Evolutionary conservation across 345 rosid species (phyloP), one percentile per base, ranked within the genome.

Genomic region (Salix suchowensis): DNA sequence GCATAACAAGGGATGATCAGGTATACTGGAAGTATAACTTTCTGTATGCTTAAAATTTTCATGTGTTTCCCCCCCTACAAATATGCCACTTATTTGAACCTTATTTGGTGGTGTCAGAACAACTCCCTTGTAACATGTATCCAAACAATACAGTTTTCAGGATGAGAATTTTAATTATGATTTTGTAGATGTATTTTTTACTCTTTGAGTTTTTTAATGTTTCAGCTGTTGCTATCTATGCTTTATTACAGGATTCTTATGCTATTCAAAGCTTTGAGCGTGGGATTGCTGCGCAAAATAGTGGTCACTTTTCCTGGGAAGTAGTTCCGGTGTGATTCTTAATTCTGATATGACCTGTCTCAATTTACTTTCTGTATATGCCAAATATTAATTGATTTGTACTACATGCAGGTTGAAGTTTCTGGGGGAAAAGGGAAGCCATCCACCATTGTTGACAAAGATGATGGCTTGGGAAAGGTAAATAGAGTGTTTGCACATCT

Each of bases 391-490:
- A 40, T 76, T 32, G n/a, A 9, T 12, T 44, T 21, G 64, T 34
- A 60, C 21, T 64, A 18, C 26, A n/a, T 64, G 46, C 73, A 81
- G 84, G 84, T 81, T 60, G 78, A 81, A 81, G 30, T 81, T 68
- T 73, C 75, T 67, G 67, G 50, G 15, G 84, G 68, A 73, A 71
- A 78, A 61, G 78, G 80, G 30, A 81, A 64, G 18, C 42, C 74
- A 5, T 60, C 77, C 14, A 34, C 62, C 34, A 40, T 73, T 2
- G 66, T 81, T 68, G 74, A 69, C 28, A 81, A 77, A 48, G 84
- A 81, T 77, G 84, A 81, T 62, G 75, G 80, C 18, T 73, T 81
- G 39, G 78, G 52, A 77, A 77, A 77, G 84, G 84, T 81, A 76
- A 67, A 72, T 28, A 36, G 10, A 46, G 67, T 65, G 26, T 15